Base-by-base conservation (phyloP, 208 protist genomes). In the Balamuthia mandrillaris region DNA sequence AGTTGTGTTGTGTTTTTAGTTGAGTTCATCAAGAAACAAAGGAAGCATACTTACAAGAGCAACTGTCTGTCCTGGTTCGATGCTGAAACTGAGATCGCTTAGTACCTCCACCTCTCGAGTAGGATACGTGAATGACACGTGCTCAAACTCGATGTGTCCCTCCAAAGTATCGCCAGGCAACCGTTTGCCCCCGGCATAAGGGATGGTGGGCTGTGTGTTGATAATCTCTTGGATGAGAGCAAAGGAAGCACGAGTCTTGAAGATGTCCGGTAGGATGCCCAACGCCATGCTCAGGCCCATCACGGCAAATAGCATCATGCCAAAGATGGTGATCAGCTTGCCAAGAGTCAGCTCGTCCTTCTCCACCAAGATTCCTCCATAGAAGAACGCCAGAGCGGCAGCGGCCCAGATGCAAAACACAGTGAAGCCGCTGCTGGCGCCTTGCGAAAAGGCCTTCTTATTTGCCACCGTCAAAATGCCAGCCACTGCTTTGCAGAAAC, bases 71-170 rank as follows among this genome's bases (percentile, higher is more conserved):
- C 88, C 88, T 5, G 45, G 61, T 16, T 24, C 7, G 5, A 86
- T 29, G 21, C 33, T 83, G 0, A 90, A n/a, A 18, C 41, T 86
- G 18, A 90, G 51, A 35, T 56, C 24, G 21, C 84, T 63, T 2
- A 90, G 58, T 5, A 91, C 72, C 3, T 75, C 47, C 3, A 49
- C 33, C 0, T 35, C 27, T 31, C 84, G 51, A 1, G 84, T 88
- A n/a, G 89, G 89, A 54, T 91, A 92, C 12, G 61, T 63, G 47
- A 92, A 92, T 16, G 42, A 9, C 0, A 91, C 41, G 31, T 91
- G 44, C 29, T 81, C 44, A 35, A 91, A 85, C 12, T 72, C 63
- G 37, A 72, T 41, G 21, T 45, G 63, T 10, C 63, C 63, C 14
- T 72, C 29, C 37, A 72, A 49, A 3, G 37, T 7, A 21, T 72